Evolutionary conservation across 2,329 filamentous ascomycete species (phyloP), one percentile per base, ranked within the genome.

Genomic region (Fusarium pseudocircinatum): DNA sequence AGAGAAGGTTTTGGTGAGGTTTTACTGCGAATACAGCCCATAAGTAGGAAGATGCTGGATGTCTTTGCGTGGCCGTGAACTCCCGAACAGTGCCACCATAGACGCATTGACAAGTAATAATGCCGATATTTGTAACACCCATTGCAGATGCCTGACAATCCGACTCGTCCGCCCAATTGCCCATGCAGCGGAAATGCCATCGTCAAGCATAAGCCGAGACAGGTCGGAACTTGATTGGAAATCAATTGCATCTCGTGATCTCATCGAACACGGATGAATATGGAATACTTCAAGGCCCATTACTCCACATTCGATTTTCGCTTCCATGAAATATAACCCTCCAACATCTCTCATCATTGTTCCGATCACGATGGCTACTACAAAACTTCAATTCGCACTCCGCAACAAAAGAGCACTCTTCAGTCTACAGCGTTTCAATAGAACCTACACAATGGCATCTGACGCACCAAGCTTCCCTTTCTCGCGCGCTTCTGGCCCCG

Each of bases 401-500:
- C n/a, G 8, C 43, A 15, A 34, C 20, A 28, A 28, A 32, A 24
- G 34, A 49, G 8, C 30, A 26, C 43, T 24, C 26, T 39, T 14
- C 24, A 28, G 2, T 24, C 3, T 26, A 8, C 16, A 28, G 28
- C 6, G 28, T 6, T 22, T 28, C 9, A n/a, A 36, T 1, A 24
- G 30, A 14, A 46, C 18, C 39, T 26, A 34, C 18, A 9, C 30
- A 3, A 66, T 70, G 61, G 32, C 56, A n/a, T 30, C 56, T 40
- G 50, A 70, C 22, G 36, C 60, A 15, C 73, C 71, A 1, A 63
- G 16, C 28, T 77, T 77, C 18, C 75, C 75, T 2, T 77, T 77
- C 37, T 44, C 63, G 13, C 61, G 75, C n/a, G 62, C 75, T 18
- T 76, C 74, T 30, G 72, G 61, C 6, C 50, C 72, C 7, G 82